These are phyloP conservation scores for Microsporum audouinii DNA, from an alignment of 2,329 filamentous ascomycete genomes.

Conservation along the genomic window DNA sequence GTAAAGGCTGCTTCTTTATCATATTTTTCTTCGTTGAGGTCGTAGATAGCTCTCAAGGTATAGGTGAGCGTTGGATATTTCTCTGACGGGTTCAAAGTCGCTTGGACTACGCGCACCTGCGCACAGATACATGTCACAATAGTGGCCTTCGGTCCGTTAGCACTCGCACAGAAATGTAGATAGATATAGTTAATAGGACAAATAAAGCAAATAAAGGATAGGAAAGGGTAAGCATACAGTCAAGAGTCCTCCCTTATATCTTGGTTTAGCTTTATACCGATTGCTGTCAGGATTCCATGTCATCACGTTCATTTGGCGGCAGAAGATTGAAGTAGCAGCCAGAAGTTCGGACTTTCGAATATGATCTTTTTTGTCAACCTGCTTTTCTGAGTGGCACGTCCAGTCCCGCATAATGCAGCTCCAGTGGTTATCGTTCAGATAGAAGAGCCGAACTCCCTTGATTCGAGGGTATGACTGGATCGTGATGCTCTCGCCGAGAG, in stretches of 20 bases:
- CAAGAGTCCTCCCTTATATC: conserved; percentile 10
- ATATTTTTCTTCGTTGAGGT: conserved; percentile 8
- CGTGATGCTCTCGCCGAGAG: not conserved
- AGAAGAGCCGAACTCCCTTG: not conserved
- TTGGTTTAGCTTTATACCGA: conserved; percentile 5
- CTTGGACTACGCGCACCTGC: conserved; percentile 8
- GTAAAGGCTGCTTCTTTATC: conserved; percentile 9
- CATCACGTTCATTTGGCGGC: conserved; percentile 12
- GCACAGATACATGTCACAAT: conserved; percentile 9
- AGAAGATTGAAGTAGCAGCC: conserved; percentile 11
- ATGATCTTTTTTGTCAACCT: conserved; percentile 6
- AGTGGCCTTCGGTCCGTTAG: conserved; percentile 7
- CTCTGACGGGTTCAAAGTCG: conserved; percentile 10
- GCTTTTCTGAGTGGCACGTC: not conserved
- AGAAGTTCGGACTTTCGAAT: conserved; percentile 11
- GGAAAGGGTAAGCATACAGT: conserved; percentile 6
- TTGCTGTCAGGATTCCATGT: conserved; percentile 8
- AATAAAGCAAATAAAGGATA: not conserved
- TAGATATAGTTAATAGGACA: not conserved
- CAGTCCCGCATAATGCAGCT: conserved; percentile 9
- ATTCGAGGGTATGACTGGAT: conserved; percentile 1
- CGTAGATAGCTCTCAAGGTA: conserved; percentile 10
- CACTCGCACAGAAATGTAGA: not conserved
- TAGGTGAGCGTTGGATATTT: conserved; percentile 6
- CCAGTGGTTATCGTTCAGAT: conserved; percentile 7